phyloP scores from a whole-genome alignment of 2,329 filamentous ascomycete genomes.

The Pestalotiopsis sp. region DNA sequence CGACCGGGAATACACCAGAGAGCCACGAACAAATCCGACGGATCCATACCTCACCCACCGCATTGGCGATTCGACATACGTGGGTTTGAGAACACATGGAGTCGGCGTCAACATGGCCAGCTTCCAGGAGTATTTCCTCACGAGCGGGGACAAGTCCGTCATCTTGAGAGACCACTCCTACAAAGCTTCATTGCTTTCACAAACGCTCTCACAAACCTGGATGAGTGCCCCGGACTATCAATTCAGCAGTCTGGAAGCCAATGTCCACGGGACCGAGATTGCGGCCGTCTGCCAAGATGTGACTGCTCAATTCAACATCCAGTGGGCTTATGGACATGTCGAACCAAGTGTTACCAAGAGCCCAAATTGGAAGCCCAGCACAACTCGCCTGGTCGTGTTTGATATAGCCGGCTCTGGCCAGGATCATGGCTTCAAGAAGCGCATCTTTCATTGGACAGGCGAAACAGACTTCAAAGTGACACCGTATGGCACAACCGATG shows the following conservation, averaged over 20 bases:
- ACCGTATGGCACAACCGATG: background rate
- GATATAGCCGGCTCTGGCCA: background rate
- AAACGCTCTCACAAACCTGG: background rate
- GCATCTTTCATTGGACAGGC: background rate
- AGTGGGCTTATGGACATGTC: background rate
- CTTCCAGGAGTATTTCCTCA: background rate
- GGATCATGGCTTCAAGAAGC: background rate
- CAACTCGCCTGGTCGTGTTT: background rate
- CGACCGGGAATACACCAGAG: background rate
- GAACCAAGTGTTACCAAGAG: background rate
- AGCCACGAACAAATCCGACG: background rate
- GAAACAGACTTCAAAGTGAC: background rate
- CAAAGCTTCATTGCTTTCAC: background rate
- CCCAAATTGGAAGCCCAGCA: background rate
- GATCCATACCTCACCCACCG: background rate
- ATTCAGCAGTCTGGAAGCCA: background rate
- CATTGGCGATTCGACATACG: background rate
- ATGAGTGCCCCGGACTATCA: conserved; percentile 2
- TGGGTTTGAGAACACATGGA: background rate
- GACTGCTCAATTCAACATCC: background rate
- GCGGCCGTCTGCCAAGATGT: background rate
- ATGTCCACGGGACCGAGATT: background rate
- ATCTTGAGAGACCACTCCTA: background rate
- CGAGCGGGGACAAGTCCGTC: background rate
- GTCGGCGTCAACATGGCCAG: background rate